Base-by-base conservation (phyloP, 2,329 filamentous ascomycete species). In the Bipolaris victoriae region DNA sequence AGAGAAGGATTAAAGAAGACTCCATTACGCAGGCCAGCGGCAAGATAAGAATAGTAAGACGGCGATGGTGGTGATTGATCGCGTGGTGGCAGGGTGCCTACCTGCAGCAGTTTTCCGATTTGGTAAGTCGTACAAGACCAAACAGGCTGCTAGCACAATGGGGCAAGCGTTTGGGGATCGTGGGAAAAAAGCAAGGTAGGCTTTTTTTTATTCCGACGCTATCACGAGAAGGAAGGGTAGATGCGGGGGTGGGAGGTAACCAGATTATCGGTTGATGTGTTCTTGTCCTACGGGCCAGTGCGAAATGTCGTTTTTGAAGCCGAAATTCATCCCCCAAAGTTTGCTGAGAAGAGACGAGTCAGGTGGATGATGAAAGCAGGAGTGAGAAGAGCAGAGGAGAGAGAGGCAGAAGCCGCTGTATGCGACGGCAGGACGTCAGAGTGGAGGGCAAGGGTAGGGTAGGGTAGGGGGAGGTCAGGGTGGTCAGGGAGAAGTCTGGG, bases 221-320 rank as follows among this genome's bases (percentile, higher is more conserved):
- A 49, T 53, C 40, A 50, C 60, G 9, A 70, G 62, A 70, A 71
- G 68, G 56, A 71, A 70, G 63, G 62, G 65, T 20, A 62, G 57
- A 58, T 63, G 67, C 65, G 66, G 63, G 63, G 67, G 58, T 16
- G 67, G 57, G 67, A 63, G 52, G 29, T 39, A 53, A 58, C 49
- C 45, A 49, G 36, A 24, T 58, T 69, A 69, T 63, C 77, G 74
- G 63, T 80, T 79, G 70, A 79, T 77, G 65, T 76, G 72, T 66
- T 79, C 77, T 74, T 78, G 77, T 78, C 77, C 77, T 43, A 78
- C 76, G 61, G 77, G 77, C 77, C 77, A 80, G 68, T 77, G 75
- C 59, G 74, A 76, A 48, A 62, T 71, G 61, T 76, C 59, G 68
- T 76, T 76, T 62, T 78, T 78, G 67, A 78, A 78, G 66, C 67